These are phyloP conservation scores for Oryza australiensis DNA, from an alignment of 176 grass and related monocot genomes.

Conservation along the genomic window DNA sequence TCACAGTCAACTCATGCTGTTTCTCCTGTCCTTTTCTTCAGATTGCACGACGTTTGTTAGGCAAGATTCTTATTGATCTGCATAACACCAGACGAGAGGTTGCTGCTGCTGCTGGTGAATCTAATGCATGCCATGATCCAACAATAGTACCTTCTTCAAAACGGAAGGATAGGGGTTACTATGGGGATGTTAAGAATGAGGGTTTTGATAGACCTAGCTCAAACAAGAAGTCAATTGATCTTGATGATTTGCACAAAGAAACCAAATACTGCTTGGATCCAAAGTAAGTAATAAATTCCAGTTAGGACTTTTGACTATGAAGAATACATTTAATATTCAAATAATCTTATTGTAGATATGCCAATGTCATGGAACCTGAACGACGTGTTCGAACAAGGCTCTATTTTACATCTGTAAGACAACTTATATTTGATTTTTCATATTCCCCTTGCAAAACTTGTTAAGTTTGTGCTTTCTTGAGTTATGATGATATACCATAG, in stretches of 20 bases:
- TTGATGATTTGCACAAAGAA: constrained; percentile 76
- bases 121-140: constrained; percentile 46
- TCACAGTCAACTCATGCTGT: background rate
- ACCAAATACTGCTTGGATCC: constrained; percentile 98
- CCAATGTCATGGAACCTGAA: constrained; percentile 91
- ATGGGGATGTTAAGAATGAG: constrained; percentile 51
- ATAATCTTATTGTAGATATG: constrained; percentile 71
- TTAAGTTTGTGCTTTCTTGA: constrained; percentile 1
- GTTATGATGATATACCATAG: background rate
- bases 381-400: constrained; percentile 95
- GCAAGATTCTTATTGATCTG: constrained; percentile 94
- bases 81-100: constrained; percentile 89
- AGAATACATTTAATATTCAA: constrained; percentile 22
- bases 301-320: constrained; percentile 20
- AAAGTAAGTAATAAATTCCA: constrained; percentile 53
- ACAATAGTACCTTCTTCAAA: constrained; percentile 35
- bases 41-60: constrained; percentile 87
- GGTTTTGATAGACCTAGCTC: constrained; percentile 47
- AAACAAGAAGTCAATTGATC: constrained; percentile 51
- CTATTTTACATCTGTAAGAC: constrained; percentile 94
- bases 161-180: constrained; percentile 48
- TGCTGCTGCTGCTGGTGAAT: constrained; percentile 51
- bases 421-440: constrained; percentile 22
- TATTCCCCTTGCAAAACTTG: constrained; percentile 26
- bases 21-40: constrained; percentile 47